A percentile compares a stretch with the other conserved stretches of the same genome.
Evolutionary conservation across 495 filamentous ascomycete species (phyloP).

Genomic region (Xylaria acuta): DNA sequence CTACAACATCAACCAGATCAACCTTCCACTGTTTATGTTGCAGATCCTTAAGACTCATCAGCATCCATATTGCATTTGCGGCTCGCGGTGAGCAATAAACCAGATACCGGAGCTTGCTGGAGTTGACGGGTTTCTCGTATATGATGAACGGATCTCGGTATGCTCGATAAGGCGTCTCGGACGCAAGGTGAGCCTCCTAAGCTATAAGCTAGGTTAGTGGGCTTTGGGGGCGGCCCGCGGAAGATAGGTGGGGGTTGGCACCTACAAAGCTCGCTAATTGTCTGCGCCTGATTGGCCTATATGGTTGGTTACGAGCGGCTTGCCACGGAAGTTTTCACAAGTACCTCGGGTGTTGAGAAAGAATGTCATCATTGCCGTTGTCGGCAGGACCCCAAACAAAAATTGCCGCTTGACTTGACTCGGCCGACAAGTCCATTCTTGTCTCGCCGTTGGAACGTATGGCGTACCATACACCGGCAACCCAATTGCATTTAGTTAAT

Average conservation of each 20-base stretch:
- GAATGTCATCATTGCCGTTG: slow-evolving; percentile 26
- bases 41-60: neutral
- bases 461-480: neutral
- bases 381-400: slow-evolving; percentile 12
- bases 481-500: neutral
- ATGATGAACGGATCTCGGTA: neutral
- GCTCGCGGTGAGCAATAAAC: neutral
- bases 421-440: neutral
- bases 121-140: neutral
- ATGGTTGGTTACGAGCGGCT: slow-evolving; percentile 3
- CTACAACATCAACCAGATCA: neutral
- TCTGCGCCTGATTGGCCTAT: slow-evolving; percentile 9
- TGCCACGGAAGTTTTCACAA: neutral
- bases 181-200: neutral
- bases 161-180: neutral
- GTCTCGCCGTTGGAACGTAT: neutral
- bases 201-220: neutral
- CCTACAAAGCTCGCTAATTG: slow-evolving; percentile 12
- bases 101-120: neutral
- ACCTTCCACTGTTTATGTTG: neutral
- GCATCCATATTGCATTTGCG: neutral
- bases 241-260: neutral
- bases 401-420: neutral
- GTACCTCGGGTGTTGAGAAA: slow-evolving; percentile 14
- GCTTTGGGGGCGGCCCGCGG: no score